These are phyloP conservation scores for Hordeum pubiflorum DNA, from an alignment of 202 grass and related monocot species.

Conservation along the genomic window DNA sequence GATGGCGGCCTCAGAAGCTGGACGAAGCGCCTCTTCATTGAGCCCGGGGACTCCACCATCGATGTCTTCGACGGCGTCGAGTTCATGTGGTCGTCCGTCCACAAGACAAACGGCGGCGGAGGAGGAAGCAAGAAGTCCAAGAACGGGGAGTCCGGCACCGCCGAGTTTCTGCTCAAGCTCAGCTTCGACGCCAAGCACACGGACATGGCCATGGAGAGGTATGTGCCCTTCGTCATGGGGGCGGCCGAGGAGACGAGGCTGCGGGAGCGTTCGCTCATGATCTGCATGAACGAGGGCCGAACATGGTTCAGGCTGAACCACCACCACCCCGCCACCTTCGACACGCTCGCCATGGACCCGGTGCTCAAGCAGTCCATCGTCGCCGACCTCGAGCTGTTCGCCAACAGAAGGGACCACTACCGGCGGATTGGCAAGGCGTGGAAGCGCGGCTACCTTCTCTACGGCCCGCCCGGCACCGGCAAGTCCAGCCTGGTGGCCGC, in stretches of 20 bases:
- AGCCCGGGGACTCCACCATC: conserved; percentile 5
- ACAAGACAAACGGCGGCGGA: background rate
- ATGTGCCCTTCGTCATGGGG: conserved; percentile 37
- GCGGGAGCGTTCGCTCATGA: background rate
- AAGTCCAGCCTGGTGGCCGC: conserved; percentile 61
- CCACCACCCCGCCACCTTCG: conserved; percentile 25
- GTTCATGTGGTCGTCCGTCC: conserved; percentile 34
- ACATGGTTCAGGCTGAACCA: background rate
- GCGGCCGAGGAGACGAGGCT: background rate
- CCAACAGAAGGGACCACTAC: conserved; percentile 32
- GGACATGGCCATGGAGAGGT: conserved; percentile 34
- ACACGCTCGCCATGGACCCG: conserved; percentile 30
- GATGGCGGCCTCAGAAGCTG: background rate
- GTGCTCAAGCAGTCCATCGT: conserved; percentile 18
- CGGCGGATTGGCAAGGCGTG: conserved; percentile 50
- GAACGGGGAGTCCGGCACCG: background rate
- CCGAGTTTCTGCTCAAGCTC: conserved; percentile 28
- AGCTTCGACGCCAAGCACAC: conserved; percentile 51
- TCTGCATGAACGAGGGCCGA: conserved; percentile 30
- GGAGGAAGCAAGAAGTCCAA: background rate
- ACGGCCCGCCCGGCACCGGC: conserved; percentile 60
- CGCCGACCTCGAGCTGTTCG: conserved; percentile 27
- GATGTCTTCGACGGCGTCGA: conserved; percentile 34
- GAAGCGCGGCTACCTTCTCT: conserved; percentile 60
- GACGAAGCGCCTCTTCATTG: conserved; percentile 5